These are phyloP conservation scores for Glarea lozoyensis DNA, from an alignment of 495 filamentous ascomycete genomes.

Conservation along the genomic window DNA sequence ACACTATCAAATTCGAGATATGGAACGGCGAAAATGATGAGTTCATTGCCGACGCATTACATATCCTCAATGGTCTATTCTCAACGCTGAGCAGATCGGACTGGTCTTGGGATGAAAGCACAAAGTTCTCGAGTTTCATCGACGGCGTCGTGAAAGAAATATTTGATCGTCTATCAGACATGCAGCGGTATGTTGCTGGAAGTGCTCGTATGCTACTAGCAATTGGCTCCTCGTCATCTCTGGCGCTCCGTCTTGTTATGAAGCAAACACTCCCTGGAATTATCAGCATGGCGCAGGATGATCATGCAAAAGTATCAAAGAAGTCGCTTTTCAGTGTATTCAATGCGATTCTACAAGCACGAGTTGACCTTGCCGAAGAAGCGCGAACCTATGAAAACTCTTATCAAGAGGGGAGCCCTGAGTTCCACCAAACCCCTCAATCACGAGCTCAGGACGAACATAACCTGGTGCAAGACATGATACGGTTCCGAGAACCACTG, in stretches of 20 bases:
- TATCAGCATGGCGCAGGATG: conserved; percentile 11
- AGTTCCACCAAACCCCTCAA: too few relatives aligned
- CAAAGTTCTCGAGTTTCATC: conserved; percentile 1
- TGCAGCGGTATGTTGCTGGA: conserved; percentile 1
- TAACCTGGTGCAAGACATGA: neutral
- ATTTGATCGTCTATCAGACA: conserved; percentile 10
- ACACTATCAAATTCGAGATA: conserved; percentile 48
- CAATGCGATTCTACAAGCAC: conserved; percentile 13
- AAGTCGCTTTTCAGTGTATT: conserved; percentile 9
- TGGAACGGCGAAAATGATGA: conserved; percentile 45
- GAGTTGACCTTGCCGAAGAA: conserved; percentile 1
- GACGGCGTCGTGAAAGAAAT: conserved; percentile 6
- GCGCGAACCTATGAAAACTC: neutral
- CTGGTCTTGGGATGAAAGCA: neutral
- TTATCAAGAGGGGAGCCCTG: too few relatives aligned
- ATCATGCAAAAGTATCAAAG: conserved; percentile 4
- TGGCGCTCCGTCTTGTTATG: conserved; percentile 8
- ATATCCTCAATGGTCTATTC: conserved; percentile 35
- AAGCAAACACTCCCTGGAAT: conserved; percentile 3
- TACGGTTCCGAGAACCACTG: conserved; percentile 4
- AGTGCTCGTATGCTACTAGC: conserved; percentile 29
- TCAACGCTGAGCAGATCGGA: conserved; percentile 3
- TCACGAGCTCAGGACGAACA: neutral
- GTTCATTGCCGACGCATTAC: conserved; percentile 35
- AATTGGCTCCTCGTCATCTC: conserved; percentile 23